Evolutionary conservation across 2,329 filamentous ascomycete genomes (phyloP).

Genomic region (Epichloe sp.): DNA sequence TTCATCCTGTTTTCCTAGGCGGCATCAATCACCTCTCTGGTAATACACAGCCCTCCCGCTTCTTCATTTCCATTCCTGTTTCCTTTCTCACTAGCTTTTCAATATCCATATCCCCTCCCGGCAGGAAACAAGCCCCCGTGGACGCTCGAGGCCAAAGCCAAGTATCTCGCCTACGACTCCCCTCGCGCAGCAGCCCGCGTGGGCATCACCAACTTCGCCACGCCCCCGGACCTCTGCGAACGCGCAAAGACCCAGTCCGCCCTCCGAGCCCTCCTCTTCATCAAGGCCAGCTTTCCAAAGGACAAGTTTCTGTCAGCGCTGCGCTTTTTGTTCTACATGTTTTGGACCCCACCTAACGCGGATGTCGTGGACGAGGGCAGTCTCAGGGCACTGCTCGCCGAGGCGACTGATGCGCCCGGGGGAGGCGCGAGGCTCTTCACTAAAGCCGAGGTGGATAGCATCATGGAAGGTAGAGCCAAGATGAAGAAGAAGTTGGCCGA

Average conservation of each 20-base stretch:
- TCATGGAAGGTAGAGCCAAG: constrained; percentile 40
- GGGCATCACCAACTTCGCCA: constrained; percentile 21
- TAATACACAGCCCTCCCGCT: constrained; percentile 15
- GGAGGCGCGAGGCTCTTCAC: constrained; percentile 30
- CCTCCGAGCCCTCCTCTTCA: constrained; percentile 51
- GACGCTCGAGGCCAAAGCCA: constrained; percentile 53
- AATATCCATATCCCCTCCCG: fast-evolving
- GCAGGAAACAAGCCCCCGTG: constrained; percentile 64
- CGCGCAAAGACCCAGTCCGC: constrained; percentile 36
- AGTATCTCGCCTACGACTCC: constrained; percentile 35
- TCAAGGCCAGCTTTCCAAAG: constrained; percentile 44
- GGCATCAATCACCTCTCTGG: constrained; percentile 49
- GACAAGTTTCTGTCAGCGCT: constrained; percentile 40
- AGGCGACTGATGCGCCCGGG: constrained; percentile 15
- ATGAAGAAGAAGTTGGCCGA: constrained; percentile 33
- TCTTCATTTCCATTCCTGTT: not conserved
- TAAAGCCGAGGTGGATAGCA: constrained; percentile 35
- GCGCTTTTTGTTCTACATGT: constrained; percentile 40
- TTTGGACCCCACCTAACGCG: constrained; percentile 48
- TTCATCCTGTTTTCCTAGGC: constrained; percentile 60
- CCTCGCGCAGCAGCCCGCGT: constrained; percentile 25
- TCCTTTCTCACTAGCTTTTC: not conserved
- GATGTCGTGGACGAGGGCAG: constrained; percentile 46
- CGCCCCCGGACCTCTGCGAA: constrained; percentile 31
- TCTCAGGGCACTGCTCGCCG: constrained; percentile 27